Evolutionary conservation across 495 filamentous ascomycete genomes (phyloP).

Genomic region (Penicillium tannophilum): DNA sequence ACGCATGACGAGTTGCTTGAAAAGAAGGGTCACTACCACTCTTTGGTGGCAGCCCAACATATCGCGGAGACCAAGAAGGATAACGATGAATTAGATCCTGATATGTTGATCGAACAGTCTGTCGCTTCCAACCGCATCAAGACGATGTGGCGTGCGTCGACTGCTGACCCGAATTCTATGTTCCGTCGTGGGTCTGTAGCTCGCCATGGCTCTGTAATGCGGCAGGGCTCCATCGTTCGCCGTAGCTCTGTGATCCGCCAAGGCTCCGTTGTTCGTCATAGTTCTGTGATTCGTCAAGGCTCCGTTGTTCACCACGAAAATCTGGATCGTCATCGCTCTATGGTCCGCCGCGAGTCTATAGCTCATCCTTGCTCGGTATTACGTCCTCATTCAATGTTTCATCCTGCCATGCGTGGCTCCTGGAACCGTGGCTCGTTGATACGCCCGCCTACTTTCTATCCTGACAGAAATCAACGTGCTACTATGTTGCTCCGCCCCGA

Average conservation of each 20-base stretch:
- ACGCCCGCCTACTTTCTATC: not conserved
- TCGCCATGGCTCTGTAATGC: not conserved
- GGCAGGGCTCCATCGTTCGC: not conserved
- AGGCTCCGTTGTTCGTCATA: slow-evolving; percentile 4
- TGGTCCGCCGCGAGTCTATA: not conserved
- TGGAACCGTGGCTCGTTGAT: slow-evolving; percentile 6
- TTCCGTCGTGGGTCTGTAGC: slow-evolving; percentile 5
- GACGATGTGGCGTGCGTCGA: slow-evolving; percentile 30
- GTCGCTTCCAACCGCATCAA: slow-evolving; percentile 6
- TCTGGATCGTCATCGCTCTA: not conserved
- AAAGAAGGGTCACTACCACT: slow-evolving; percentile 64
- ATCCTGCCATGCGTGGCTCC: slow-evolving; percentile 7
- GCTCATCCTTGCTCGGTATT: not conserved
- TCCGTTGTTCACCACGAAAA: not conserved
- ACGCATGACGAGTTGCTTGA: slow-evolving; percentile 72
- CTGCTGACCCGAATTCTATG: not conserved
- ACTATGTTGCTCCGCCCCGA: slow-evolving; percentile 13
- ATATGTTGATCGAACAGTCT: slow-evolving; percentile 8
- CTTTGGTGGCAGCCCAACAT: slow-evolving; percentile 77
- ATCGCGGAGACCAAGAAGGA: slow-evolving; percentile 68
- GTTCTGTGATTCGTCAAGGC: not conserved
- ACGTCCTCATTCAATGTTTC: not conserved
- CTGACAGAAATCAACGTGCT: slow-evolving; percentile 1
- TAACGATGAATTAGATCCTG: slow-evolving; percentile 33
- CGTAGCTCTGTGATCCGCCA: not conserved